Base-by-base conservation (phyloP, 306 rosid species). In the Quercus mongolica region DNA sequence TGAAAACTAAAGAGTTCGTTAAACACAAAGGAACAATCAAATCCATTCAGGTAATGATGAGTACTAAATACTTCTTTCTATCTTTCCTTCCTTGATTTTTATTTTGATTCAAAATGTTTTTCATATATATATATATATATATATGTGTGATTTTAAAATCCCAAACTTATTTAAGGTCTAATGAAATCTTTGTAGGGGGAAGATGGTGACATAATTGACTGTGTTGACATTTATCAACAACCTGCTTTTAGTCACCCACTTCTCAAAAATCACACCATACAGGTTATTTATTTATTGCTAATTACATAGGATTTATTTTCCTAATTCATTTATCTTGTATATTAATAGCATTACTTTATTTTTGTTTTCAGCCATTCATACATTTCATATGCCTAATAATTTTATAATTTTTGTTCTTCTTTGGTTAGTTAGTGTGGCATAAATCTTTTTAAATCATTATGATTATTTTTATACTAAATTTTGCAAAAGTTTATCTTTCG, bases 221-320 rank as follows among this genome's bases (percentile, higher is more conserved):
- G 86, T 31, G 76, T 83, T 0, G 79, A 67, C 26, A 83, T 83
- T 4, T 58, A 78, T 54, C 69, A 57, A 31, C 86, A 83, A 5
- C 79, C 82, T 19, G 79, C 86, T 11, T 64, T 83, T 18, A 73
- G 56, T 44, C 82, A 78, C 38, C 86, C 79, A 23, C 79, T 83
- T 65, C 86, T 83, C 78, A 67, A 46, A 44, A 74, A 74, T 33
- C 86, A 83, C 3, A 73, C 65, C 3, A 67, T 83, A 56, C 11
- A 83, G 86, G 86, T 83, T 65, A 5, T 9, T n/a, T 41, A 2
- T 41, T 41, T 41, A 41, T 41, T 41, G 46, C 46, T 41, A 8
- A 41, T 41, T 8, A 41, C 46, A 8, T 41, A 41, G 56, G 30
- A 1, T 6, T 21, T 9, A 6, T 64, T 17, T 15, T 23, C 17